These are phyloP conservation scores for Ascochyta pisi DNA, from an alignment of 2,329 filamentous ascomycete species.

Conservation along the genomic window DNA sequence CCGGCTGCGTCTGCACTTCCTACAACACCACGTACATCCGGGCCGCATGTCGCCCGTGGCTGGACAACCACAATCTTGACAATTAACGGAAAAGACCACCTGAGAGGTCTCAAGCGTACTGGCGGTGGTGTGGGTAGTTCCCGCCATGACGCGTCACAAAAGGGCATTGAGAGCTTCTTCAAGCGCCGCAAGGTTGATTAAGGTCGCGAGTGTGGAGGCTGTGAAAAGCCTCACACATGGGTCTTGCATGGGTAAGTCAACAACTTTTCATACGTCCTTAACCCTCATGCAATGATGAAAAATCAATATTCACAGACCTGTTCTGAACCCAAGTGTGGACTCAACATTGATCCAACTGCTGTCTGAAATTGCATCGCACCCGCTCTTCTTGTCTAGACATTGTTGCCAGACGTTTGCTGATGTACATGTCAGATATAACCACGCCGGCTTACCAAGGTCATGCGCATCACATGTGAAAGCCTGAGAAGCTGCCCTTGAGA, in stretches of 20 bases:
- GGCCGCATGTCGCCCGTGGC: constrained; percentile 32
- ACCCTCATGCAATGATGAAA: constrained; percentile 58
- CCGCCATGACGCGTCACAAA: constrained; percentile 76
- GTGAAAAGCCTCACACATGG: not conserved
- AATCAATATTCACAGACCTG: constrained; percentile 79
- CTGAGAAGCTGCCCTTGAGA: not conserved
- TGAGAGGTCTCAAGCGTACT: constrained; percentile 77
- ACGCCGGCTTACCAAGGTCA: not conserved
- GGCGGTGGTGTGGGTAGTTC: constrained; percentile 82
- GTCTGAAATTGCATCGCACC: constrained; percentile 63
- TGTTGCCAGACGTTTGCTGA: constrained; percentile 13
- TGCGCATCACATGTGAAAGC: not conserved
- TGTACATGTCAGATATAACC: not conserved
- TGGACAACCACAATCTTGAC: constrained; percentile 62
- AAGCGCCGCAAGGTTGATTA: constrained; percentile 60
- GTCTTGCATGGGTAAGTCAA: constrained; percentile 30
- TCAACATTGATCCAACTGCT: constrained; percentile 78
- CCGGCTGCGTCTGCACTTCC: not conserved
- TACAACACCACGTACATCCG: not conserved
- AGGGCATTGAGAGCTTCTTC: constrained; percentile 80
- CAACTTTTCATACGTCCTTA: constrained; percentile 8
- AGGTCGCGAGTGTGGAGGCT: constrained; percentile 4
- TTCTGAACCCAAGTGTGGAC: constrained; percentile 78
- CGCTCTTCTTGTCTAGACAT: not conserved
- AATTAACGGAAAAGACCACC: constrained; percentile 75